Evolutionary conservation across 805 yeast species (phyloP), one percentile per base, ranked within the genome.

Genomic region (Teunomyces aglyptinius): DNA sequence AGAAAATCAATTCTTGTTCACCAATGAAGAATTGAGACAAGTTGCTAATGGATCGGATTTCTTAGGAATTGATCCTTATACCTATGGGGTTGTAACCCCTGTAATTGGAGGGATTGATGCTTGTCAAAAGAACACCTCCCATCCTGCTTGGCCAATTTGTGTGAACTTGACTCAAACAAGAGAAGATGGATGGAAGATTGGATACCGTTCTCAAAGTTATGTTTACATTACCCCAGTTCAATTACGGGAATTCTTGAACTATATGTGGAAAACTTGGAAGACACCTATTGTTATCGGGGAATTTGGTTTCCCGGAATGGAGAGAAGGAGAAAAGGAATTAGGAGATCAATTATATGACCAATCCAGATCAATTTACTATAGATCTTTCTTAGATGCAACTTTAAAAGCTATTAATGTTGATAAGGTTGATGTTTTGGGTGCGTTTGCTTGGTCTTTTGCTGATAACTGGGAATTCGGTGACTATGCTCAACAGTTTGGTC

Each of bases 401-500:
- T 49, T 67, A 26, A 54, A 61, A 27, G 59, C 59, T 26, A 49
- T 50, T 29, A 40, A 60, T 27, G 51, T 52, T 18, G 68, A 64
- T 46, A 51, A 52, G 3, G 64, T 66, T 24, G 50, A 59, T 5
- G 54, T 67, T 22, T 51, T 53, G 18, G 69, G 70, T 10, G 62
- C 64, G 11, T 54, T 63, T 39, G 64, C 65, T 3, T 66, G 71
- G 72, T 55, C 65, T 13, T 54, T 59, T 44, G 56, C 59, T 27
- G 72, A 67, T 49, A 61, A 65, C 48, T 57, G 64, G 57, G 71
- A 67, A 48, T 66, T 68, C 58, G 61, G 67, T 28, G 63, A 51
- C 45, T 54, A 51, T 16, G 29, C 11, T 1, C 56, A 51, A 45
- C 60, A 57, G 33, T 59, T 51, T 44, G 64, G 64, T 20, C 33